Evolutionary conservation across 2,329 filamentous ascomycete species (phyloP), one percentile per base, ranked within the genome.

Genomic region (Dactylella cylindrospora): DNA sequence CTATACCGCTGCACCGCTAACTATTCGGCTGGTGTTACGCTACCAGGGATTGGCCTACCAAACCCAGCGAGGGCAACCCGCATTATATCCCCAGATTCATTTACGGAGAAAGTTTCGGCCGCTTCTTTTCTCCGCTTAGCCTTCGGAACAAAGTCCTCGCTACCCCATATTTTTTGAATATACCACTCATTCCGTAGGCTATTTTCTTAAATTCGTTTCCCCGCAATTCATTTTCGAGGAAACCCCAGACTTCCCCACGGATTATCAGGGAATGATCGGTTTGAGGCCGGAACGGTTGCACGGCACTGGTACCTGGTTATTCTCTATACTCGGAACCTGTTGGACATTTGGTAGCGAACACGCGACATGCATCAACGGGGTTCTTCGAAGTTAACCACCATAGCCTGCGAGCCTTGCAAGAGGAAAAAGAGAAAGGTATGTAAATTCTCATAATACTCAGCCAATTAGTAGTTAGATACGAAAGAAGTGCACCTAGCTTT

Each of bases 391-490:
- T 35, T 59, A 32, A 50, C 53, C 3, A 15, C 44, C n/a, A n/a
- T n/a, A 3, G 53, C 53, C 13, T 59, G 53, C 31, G 53, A 59
- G 19, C 53, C 53, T 32, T 59, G 53, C 15, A 59, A 59, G 17
- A 49, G 38, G 17, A 59, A 59, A 23, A 59, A 59, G 31, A 50
- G 53, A 20, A 59, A 59, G 44, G 53, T 59, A 38, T 44, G 53
- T 17, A 10, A 19, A 5, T 25, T 26, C 3, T 25, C 28, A 29
- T 7, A 23, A 15, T 23, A 40, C 12, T 17, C 20, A 25, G 7
- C 13, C 15, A 9, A 25, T 40, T 7, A 25, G 20, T 10, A 10
- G 15, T 39, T 17, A 8, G 17, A 15, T 39, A 39, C n/a, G n/a
- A n/a, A n/a, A n/a, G n/a, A n/a, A n/a, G n/a, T n/a, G n/a, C n/a